Conservation (phyloP, 208 protist species). For the Wallacemonas sp. region DNA sequence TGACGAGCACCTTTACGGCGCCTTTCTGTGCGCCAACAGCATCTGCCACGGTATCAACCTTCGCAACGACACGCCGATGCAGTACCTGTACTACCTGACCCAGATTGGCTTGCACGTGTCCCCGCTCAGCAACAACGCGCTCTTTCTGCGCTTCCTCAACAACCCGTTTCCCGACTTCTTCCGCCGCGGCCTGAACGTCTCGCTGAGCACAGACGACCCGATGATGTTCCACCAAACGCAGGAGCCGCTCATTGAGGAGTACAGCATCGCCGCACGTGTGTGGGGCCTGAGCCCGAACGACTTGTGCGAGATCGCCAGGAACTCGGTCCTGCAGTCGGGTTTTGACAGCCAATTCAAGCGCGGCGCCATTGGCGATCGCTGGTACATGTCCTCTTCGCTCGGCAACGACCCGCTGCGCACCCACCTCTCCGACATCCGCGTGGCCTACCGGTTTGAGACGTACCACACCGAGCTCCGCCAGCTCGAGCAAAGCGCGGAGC, state of each 20-base stretch:
- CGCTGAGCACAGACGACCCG: slow-evolving; percentile 96
- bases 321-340: slow-evolving; percentile 90
- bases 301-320: slow-evolving; percentile 93
- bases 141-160: slow-evolving; percentile 97
- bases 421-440: slow-evolving; percentile 91
- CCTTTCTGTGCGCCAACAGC: slow-evolving; percentile 94
- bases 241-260: slow-evolving; percentile 94
- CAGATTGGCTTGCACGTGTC: slow-evolving; percentile 99
- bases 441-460: slow-evolving; percentile 93
- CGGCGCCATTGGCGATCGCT: slow-evolving; percentile 87
- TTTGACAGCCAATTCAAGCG: slow-evolving; percentile 90
- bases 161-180: slow-evolving; percentile 98
- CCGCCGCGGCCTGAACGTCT: slow-evolving; percentile 96
- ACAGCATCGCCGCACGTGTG: slow-evolving; percentile 92
- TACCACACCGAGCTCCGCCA: slow-evolving; percentile 92
- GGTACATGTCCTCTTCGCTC: slow-evolving; percentile 87
- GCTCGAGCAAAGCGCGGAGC: slow-evolving; percentile 71
- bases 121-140: slow-evolving; percentile 99
- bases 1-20: slow-evolving; percentile 93
- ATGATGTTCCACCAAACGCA: slow-evolving; percentile 98
- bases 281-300: slow-evolving; percentile 92
- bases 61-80: slow-evolving; percentile 92
- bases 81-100: slow-evolving; percentile 99
- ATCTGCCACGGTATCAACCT: slow-evolving; percentile 99
- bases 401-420: slow-evolving; percentile 89